phyloP scores from a whole-genome alignment of 1,284 basidiomycete species.

The Schizopora paradoxa region DNA sequence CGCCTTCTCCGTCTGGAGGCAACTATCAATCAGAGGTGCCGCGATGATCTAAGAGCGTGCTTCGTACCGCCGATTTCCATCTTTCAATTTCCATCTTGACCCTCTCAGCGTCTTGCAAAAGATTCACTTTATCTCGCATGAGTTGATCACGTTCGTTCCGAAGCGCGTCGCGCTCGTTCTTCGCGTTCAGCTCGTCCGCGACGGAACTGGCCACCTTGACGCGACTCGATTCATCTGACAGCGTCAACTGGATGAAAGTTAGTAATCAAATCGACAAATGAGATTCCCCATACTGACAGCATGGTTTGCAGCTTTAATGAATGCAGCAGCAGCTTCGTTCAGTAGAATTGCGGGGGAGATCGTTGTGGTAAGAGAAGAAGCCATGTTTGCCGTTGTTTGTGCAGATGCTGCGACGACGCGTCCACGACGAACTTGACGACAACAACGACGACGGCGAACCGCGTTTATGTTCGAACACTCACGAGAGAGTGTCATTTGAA shows the following conservation, averaged over 20 bases:
- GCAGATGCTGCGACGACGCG: no score
- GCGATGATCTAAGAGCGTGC: background rate
- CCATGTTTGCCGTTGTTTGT: no score
- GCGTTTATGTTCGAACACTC: no score
- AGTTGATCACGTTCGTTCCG: slow-evolving; percentile 52
- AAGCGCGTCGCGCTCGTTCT: slow-evolving; percentile 51
- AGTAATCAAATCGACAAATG: background rate
- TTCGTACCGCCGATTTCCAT: slow-evolving; percentile 45
- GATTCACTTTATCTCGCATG: slow-evolving; percentile 39
- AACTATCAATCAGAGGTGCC: background rate
- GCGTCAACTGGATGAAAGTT: slow-evolving; percentile 34
- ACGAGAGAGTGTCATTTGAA: no score
- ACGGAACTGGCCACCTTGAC: slow-evolving; percentile 40
- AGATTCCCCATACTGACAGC: slow-evolving; percentile 13
- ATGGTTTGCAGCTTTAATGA: slow-evolving; percentile 17
- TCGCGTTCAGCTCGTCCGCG: slow-evolving; percentile 42
- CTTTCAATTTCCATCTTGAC: slow-evolving; percentile 44
- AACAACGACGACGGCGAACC: no score
- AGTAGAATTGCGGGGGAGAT: no score
- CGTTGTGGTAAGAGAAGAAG: no score
- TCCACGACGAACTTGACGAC: no score
- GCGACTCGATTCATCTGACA: slow-evolving; percentile 40
- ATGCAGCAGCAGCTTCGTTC: slow-evolving; percentile 13
- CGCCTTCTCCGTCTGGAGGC: slow-evolving; percentile 46
- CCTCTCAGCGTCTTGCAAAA: slow-evolving; percentile 41